Evolutionary conservation across 306 rosid species (phyloP), one percentile per base, ranked within the genome.

Genomic region (Cicer arietinum): DNA sequence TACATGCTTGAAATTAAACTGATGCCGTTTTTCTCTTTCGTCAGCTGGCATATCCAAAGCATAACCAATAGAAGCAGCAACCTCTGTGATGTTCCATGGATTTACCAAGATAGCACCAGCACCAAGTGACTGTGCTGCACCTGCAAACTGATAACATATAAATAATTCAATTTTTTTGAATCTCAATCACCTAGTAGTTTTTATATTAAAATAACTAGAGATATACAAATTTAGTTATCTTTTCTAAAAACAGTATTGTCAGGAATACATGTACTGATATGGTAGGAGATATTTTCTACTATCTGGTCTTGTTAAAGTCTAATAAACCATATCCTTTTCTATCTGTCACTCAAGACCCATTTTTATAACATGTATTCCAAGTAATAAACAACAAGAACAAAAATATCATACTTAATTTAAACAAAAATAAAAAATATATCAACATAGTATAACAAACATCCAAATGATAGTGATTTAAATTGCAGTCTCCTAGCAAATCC

Each of bases 51-150:
- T 91, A 81, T 90, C 86, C 78, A 94, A 85, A 52, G 98, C 97
- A 69, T 94, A 91, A 59, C 90, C 90, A 73, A 94, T 94, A 74
- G 98, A 89, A 81, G 93, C 82, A 64, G 98, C 96, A 60, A 94
- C 97, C 65, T 94, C 98, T 47, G 93, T 88, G 82, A 91, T 71
- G 69, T 94, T 94, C 98, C 98, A 94, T 58, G 97, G 98, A 81
- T 94, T 94, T 61, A 91, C 95, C 81, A 94, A 94, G 79, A 94
- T 47, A 75, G 98, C 98, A 54, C 98, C 98, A 7, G 97, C 97
- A 41, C 98, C 98, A 77, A 94, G 97, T 59, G 97, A 91, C 86
- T 94, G 98, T 44, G 98, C 98, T 40, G 97, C 97, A 40, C 98
- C 98, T 79, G 98, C 98, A 90, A 94, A 94, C 98, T 94, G 88